These are phyloP conservation scores for Solanum acaule DNA, from an alignment of 257 asterid species.

Conservation along the genomic window DNA sequence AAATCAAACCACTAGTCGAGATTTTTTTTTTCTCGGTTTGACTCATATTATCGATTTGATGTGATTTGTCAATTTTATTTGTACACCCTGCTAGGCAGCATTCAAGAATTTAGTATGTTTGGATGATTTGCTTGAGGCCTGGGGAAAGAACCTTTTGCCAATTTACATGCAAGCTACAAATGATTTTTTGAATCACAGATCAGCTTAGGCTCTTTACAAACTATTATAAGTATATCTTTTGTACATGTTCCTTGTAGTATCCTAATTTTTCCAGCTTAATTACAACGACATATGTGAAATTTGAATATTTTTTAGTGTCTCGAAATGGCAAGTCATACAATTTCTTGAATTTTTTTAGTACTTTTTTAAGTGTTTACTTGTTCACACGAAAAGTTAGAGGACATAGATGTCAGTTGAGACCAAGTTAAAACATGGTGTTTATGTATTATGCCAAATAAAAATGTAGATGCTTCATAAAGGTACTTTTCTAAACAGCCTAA, in stretches of 20 bases:
- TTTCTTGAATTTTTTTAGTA: neutral
- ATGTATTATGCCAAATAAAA: neutral
- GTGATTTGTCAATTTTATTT: neutral
- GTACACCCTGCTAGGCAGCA: neutral
- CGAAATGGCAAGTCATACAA: neutral
- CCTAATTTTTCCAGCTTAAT: neutral
- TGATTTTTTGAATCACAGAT: neutral
- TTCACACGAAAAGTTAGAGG: neutral
- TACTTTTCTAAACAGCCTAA: neutral
- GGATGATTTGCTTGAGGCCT: neutral
- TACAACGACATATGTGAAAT: neutral
- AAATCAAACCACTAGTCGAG: neutral
- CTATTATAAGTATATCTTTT: neutral
- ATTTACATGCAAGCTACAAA: neutral
- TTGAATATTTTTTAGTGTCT: neutral
- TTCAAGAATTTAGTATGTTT: neutral
- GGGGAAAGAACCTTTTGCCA: neutral
- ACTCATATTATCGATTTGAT: too few relatives aligned
- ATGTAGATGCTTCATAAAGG: neutral
- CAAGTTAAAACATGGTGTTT: neutral
- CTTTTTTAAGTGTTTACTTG: too few relatives aligned
- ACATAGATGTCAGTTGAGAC: neutral
- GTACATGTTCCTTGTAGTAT: neutral
- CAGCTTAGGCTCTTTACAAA: neutral
- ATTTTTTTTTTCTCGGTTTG: neutral